Conservation (phyloP, 106 monocot genomes). For the Posidonia australis region DNA sequence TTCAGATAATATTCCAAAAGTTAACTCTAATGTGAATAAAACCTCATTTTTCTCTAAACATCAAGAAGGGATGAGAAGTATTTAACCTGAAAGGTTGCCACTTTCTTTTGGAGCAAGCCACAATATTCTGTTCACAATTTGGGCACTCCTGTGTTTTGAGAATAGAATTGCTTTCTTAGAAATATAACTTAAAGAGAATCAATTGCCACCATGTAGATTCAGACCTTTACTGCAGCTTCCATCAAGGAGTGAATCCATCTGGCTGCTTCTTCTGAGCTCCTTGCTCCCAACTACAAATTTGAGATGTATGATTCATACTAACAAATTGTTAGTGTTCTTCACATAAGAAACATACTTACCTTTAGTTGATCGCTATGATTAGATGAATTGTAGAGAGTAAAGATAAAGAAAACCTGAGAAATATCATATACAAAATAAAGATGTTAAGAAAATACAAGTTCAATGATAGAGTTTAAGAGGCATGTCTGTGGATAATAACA, state of each 20-base stretch:
- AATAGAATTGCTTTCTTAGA: constrained; percentile 1
- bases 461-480: background rate
- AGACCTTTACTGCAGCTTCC: constrained; percentile 30
- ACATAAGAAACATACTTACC: constrained; percentile 14
- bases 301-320: background rate
- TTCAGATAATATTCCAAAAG: no score
- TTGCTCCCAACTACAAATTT: constrained; percentile 69
- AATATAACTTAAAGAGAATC: background rate
- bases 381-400: constrained; percentile 67
- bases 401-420: constrained; percentile 72
- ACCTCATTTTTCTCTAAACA: background rate
- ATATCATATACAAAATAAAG: constrained; percentile 1
- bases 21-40: no score
- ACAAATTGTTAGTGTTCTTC: background rate
- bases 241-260: constrained; percentile 54
- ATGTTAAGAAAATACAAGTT: background rate
- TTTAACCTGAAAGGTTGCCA: constrained; percentile 57
- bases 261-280: constrained; percentile 93
- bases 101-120: constrained; percentile 32
- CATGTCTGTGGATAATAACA: background rate
- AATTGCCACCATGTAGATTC: background rate
- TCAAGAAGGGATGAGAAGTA: background rate
- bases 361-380: constrained; percentile 75
- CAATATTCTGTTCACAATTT: constrained; percentile 30
- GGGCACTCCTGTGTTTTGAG: constrained; percentile 33